phyloP scores from a whole-genome alignment of 305 asterid species.

The Petunia hybrid region DNA sequence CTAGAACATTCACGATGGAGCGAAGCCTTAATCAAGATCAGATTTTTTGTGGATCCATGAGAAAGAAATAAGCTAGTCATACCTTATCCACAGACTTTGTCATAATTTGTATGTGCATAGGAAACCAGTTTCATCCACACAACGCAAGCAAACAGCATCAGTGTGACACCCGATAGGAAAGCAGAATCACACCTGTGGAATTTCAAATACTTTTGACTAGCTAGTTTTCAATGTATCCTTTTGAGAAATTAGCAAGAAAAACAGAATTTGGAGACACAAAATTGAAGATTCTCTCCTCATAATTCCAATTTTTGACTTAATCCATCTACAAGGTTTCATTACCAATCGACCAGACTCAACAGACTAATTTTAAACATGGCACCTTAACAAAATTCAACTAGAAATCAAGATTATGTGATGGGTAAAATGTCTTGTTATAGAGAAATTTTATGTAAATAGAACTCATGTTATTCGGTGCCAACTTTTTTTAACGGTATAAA shows the following conservation, averaged over 20 bases:
- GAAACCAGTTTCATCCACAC: slow-evolving; percentile 97
- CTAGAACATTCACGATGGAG: not conserved
- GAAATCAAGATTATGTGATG: not conserved
- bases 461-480: not conserved
- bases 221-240: not conserved
- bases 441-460: slow-evolving; percentile 50
- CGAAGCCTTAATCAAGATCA: not conserved
- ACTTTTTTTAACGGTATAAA: too few species aligned
- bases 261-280: not conserved
- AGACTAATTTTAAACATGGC: not conserved
- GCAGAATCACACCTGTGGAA: slow-evolving; percentile 94
- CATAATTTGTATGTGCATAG: slow-evolving; percentile 94
- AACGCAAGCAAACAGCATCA: slow-evolving; percentile 82
- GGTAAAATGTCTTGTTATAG: slow-evolving; percentile 29
- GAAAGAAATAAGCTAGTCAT: slow-evolving; percentile 30
- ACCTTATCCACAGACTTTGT: slow-evolving; percentile 86
- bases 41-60: not conserved
- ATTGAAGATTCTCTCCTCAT: not conserved
- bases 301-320: not conserved
- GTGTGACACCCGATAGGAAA: slow-evolving; percentile 79
- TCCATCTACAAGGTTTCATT: not conserved
- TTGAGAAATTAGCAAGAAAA: not conserved
- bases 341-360: not conserved
- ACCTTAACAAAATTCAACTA: not conserved
- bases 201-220: slow-evolving; percentile 31